A percentile compares a stretch with the other conserved stretches of the same genome.
Evolutionary conservation across 2,329 filamentous ascomycete species (phyloP).

Genomic region (Pestalotiopsis fici): DNA sequence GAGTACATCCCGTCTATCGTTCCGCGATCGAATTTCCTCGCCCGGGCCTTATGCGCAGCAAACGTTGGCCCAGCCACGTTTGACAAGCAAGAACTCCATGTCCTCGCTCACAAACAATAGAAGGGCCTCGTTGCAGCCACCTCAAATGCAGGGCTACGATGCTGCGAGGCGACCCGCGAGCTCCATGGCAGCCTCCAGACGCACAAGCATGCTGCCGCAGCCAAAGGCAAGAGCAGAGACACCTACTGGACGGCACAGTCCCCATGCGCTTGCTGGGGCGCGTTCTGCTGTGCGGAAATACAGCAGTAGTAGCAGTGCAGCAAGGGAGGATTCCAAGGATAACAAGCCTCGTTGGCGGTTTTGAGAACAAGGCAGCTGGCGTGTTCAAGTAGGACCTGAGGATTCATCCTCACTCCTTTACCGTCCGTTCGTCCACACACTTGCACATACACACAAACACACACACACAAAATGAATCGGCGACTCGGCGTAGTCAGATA

Average conservation of each 20-base stretch:
- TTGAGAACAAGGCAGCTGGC: constrained; percentile 16
- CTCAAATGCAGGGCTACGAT: constrained; percentile 31
- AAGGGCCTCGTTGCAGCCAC: constrained; percentile 55
- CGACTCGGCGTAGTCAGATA: background rate
- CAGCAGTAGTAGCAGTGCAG: constrained; percentile 21
- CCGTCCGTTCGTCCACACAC: background rate
- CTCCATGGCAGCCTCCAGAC: constrained; percentile 52
- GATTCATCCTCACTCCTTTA: background rate
- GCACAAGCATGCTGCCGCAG: constrained; percentile 56
- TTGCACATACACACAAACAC: background rate
- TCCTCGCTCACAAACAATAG: constrained; percentile 43
- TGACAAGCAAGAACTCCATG: constrained; percentile 44
- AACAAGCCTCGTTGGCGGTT: constrained; percentile 52
- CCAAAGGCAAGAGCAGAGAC: constrained; percentile 35
- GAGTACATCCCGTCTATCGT: constrained; percentile 47
- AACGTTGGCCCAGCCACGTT: constrained; percentile 43
- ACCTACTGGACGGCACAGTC: constrained; percentile 47
- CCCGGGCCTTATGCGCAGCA: constrained; percentile 51
- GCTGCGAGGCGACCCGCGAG: constrained; percentile 51
- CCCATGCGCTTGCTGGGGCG: constrained; percentile 46
- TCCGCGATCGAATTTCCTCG: constrained; percentile 54
- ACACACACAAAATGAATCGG: background rate
- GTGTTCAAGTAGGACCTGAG: too few species aligned
- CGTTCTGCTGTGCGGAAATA: constrained; percentile 44
- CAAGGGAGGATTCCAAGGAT: constrained; percentile 37